These are phyloP conservation scores for Pseudogymnoascus destructans DNA, from an alignment of 2,329 filamentous ascomycete species.

Conservation along the genomic window DNA sequence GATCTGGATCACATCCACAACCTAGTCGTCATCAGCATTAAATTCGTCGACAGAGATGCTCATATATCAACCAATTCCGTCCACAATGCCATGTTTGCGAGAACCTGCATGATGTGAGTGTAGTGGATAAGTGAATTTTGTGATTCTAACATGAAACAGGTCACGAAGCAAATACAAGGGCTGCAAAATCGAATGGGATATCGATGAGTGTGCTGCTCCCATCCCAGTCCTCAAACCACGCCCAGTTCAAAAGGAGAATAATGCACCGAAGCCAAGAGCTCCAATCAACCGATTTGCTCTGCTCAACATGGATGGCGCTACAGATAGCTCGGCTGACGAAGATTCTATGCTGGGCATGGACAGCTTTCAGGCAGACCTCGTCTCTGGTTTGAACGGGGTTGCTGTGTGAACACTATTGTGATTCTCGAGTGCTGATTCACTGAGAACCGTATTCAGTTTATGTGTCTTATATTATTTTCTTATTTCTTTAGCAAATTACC, in stretches of 20 bases:
- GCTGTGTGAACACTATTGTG: not conserved
- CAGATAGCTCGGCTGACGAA: not conserved
- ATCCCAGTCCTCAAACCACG: slow-evolving; percentile 15
- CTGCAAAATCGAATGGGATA: slow-evolving; percentile 55
- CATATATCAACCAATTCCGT: slow-evolving; percentile 67
- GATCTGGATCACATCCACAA: slow-evolving; percentile 78
- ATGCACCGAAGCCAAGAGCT: slow-evolving; percentile 27
- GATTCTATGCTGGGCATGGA: not conserved
- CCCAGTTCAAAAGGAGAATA: slow-evolving; percentile 20
- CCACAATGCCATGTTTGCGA: slow-evolving; percentile 60
- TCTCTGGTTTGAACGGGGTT: slow-evolving; percentile 1
- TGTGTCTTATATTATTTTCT: not conserved
- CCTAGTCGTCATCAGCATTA: slow-evolving; percentile 54
- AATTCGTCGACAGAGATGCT: slow-evolving; percentile 44
- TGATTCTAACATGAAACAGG: slow-evolving; percentile 14
- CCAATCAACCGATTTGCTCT: slow-evolving; percentile 49
- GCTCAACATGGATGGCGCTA: slow-evolving; percentile 36
- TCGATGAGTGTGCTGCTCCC: slow-evolving; percentile 53
- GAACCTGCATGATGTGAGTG: slow-evolving; percentile 60
- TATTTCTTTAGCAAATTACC: not conserved
- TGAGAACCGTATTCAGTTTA: not conserved
- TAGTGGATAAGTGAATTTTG: slow-evolving; percentile 13
- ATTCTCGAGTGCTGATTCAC: not conserved
- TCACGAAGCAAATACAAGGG: slow-evolving; percentile 52
- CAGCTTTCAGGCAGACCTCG: not conserved